phyloP scores from a whole-genome alignment of 2,329 filamentous ascomycete species.

The Claviceps africana region DNA sequence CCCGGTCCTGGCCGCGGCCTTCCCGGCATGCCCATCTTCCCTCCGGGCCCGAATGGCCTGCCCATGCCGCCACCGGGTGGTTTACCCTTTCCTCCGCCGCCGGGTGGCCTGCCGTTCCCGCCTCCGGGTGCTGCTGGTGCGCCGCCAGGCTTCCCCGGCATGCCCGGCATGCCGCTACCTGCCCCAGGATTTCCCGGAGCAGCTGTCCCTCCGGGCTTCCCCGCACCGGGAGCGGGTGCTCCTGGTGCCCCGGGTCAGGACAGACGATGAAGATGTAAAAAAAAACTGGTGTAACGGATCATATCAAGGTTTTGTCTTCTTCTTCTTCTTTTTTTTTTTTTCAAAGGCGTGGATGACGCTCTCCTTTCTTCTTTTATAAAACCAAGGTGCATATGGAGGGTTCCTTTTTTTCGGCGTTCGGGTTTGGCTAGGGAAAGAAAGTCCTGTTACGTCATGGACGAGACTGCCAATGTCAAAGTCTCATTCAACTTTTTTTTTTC shows the following conservation, averaged over 20 bases:
- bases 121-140: slow-evolving; percentile 19
- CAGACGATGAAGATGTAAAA: slow-evolving; percentile 17
- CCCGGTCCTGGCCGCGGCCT: slow-evolving; percentile 27
- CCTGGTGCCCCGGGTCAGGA: slow-evolving; percentile 24
- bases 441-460: not conserved
- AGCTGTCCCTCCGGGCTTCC: slow-evolving; percentile 15
- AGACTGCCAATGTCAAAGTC: not conserved
- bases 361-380: slow-evolving; percentile 3
- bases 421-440: slow-evolving; percentile 3
- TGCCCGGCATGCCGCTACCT: slow-evolving; percentile 25
- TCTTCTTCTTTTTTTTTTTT: not conserved
- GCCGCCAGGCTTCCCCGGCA: slow-evolving; percentile 18
- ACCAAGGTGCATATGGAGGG: slow-evolving; percentile 15
- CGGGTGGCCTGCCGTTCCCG: slow-evolving; percentile 25
- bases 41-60: slow-evolving; percentile 22
- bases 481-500: not conserved
- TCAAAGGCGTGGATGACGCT: too few relatives aligned
- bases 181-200: slow-evolving; percentile 30
- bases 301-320: too few relatives aligned
- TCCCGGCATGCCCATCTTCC: slow-evolving; percentile 30
- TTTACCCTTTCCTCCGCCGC: slow-evolving; percentile 24
- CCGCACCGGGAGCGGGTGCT: not conserved
- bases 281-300: not conserved
- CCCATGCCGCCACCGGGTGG: slow-evolving; percentile 26
- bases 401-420: slow-evolving; percentile 17